Percentiles rank a stretch among this genome's conserved stretches.
These are phyloP conservation scores for Aspergillus sergii DNA, from an alignment of 2,329 filamentous ascomycete species.

Conservation along the genomic window DNA sequence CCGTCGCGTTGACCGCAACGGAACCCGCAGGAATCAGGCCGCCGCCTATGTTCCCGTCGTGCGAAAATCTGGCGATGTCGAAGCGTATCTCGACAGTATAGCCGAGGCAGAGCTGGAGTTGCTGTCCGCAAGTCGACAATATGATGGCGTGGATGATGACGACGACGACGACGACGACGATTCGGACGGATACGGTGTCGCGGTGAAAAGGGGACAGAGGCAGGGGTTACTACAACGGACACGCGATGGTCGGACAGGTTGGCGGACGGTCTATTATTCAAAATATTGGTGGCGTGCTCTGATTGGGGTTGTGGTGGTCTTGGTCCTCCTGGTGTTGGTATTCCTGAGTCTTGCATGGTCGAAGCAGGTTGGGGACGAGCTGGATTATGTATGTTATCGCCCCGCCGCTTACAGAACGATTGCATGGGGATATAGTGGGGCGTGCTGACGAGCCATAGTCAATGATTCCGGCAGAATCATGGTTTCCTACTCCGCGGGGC, in stretches of 20 bases:
- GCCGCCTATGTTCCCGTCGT: conserved; percentile 17
- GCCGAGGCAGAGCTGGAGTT: conserved; percentile 28
- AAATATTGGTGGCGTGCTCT: conserved; percentile 26
- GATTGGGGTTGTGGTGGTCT: conserved; percentile 19
- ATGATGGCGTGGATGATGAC: conserved; percentile 16
- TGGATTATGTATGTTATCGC: conserved; percentile 18
- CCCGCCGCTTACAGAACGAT: background rate
- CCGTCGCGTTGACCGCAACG: conserved; percentile 16
- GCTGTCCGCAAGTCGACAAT: conserved; percentile 22
- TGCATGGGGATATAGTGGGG: background rate
- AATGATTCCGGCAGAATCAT: conserved; percentile 61
- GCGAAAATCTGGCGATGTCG: conserved; percentile 24
- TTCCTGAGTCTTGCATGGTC: conserved; percentile 21
- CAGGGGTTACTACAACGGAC: conserved; percentile 3
- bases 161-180: conserved; percentile 13
- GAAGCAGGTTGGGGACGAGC: background rate
- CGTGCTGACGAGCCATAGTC: conserved; percentile 14
- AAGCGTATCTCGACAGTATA: conserved; percentile 26
- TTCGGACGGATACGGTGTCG: conserved; percentile 15
- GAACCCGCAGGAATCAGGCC: background rate
- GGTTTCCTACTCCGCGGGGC: conserved; percentile 78
- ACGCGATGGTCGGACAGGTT: conserved; percentile 11
- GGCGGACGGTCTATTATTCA: conserved; percentile 24
- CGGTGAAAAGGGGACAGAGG: conserved; percentile 10
- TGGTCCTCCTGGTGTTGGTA: conserved; percentile 23